Base-by-base conservation (phyloP, 1,139 yeast species). In the Zygosaccharomyces sapae region DNA sequence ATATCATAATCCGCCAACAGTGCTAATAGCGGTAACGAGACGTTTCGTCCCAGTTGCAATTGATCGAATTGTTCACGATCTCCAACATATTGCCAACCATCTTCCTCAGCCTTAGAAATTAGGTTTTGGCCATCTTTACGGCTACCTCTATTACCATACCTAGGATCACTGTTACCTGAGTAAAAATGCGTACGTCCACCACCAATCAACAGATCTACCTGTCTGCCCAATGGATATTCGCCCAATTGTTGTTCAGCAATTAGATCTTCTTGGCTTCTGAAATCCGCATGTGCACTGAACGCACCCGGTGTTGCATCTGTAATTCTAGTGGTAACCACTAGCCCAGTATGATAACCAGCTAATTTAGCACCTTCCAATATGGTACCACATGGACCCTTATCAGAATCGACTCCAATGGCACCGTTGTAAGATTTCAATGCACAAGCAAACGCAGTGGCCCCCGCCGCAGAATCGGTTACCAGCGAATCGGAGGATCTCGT, bases 241-340 rank as follows among this genome's bases (percentile, higher is more conserved):
- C 95, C 96, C 50, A 88, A 66, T 66, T 86, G 94, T 46, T 88
- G 96, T 60, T 80, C 77, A 2, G 96, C 96, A 63, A 89, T 87
- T 66, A 80, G 71, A 61, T 86, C 92, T 65, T 87, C 95, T 66
- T 85, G 86, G 55, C 71, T 74, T 59, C 96, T 74, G 61, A 70
- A 76, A 54, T 81, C 81, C 2, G 74, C 92, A 62, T 89, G 97
- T 2, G 95, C 63, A 24, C 86, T 78, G 61, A 87, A 89, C 0
- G 90, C 81, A 4, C 95, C 96, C 0, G 97, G 97, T 0, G 96
- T 89, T 7, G 95, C 95, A 65, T 83, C 90, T 1, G 87, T 81
- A 54, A 88, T 77, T 49, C 89, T 75, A 0, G 96, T 86, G 13
- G 95, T 88, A 13, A 86, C 96, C 19, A 88, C 96, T 44, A 88